Percentiles rank a stretch among this genome's conserved stretches.
phyloP scores from a whole-genome alignment of 75 land plant genomes.

The Selaginella tamariscina region DNA sequence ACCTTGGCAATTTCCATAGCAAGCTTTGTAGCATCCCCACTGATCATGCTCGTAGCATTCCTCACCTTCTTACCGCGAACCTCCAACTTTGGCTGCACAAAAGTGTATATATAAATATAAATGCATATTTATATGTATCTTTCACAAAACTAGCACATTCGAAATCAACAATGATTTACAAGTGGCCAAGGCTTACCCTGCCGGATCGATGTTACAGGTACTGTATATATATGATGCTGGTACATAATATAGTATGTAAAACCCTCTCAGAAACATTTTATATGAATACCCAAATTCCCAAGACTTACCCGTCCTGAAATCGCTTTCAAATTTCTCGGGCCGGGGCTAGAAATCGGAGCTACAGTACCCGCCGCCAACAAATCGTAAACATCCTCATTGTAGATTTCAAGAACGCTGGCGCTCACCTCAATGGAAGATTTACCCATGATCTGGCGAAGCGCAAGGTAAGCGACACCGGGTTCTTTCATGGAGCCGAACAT shows the following conservation, averaged over 20 bases:
- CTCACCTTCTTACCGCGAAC: slow-evolving; percentile 91
- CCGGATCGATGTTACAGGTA: too few species aligned
- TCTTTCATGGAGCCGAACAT: slow-evolving; percentile 82
- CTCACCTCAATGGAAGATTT: slow-evolving; percentile 27
- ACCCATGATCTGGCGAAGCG: slow-evolving; percentile 58
- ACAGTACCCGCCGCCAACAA: slow-evolving; percentile 35
- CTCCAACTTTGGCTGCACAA: slow-evolving; percentile 58
- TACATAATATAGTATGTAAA: too few species aligned
- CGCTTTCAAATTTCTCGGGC: background rate
- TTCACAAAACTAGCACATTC: too few species aligned
- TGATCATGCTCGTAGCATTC: slow-evolving; percentile 64
- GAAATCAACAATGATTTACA: too few species aligned
- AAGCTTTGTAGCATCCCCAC: slow-evolving; percentile 75
- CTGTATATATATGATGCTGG: too few species aligned
- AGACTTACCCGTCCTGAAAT: background rate
- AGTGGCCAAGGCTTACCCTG: background rate
- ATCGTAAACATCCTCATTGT: slow-evolving; percentile 94
- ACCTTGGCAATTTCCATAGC: slow-evolving; percentile 78
- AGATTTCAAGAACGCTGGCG: slow-evolving; percentile 89
- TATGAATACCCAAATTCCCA: too few species aligned
- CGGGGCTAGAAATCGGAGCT: background rate
- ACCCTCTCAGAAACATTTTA: too few species aligned
- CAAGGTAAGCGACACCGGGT: slow-evolving; percentile 78
- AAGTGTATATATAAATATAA: too few species aligned
- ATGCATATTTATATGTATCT: too few species aligned